phyloP scores from a whole-genome alignment of 2,329 filamentous ascomycete species.

The Falciphora oryzae region DNA sequence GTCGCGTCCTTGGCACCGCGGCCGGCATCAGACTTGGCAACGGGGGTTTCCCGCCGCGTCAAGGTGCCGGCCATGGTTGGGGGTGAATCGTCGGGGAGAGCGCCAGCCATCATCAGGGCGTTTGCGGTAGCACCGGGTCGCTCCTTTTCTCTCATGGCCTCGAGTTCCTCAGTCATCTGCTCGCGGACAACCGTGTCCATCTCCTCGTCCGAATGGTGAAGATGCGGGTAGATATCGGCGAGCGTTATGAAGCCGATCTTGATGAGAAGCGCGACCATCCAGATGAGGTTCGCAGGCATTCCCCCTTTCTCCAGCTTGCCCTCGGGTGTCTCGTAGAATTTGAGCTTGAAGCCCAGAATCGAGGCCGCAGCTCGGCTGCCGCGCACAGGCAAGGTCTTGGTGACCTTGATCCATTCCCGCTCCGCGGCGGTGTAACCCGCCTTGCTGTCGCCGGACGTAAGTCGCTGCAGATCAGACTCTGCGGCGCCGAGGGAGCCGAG shows the following conservation, averaged over 20 bases:
- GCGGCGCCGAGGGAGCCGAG: conserved; percentile 68
- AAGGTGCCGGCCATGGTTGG: conserved; percentile 33
- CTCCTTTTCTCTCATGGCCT: conserved; percentile 67
- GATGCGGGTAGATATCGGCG: conserved; percentile 82
- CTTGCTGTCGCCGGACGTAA: conserved; percentile 37
- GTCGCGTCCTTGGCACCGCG: conserved; percentile 6
- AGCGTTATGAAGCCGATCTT: conserved; percentile 97
- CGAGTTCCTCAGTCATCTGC: conserved; percentile 67
- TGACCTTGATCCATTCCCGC: conserved; percentile 71
- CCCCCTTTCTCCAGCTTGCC: conserved; percentile 52
- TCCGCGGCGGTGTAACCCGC: conserved; percentile 53
- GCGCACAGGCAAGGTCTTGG: conserved; percentile 72
- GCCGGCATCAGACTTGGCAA: conserved; percentile 41
- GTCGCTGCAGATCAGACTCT: conserved; percentile 46
- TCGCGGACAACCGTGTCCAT: conserved; percentile 55
- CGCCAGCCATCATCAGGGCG: conserved; percentile 80
- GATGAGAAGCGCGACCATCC: conserved; percentile 84
- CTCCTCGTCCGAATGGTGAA: conserved; percentile 76
- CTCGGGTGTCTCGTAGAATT: conserved; percentile 72
- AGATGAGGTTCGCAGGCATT: conserved; percentile 87
- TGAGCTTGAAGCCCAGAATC: conserved; percentile 91
- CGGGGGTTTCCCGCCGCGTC: conserved; percentile 43
- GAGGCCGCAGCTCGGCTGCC: conserved; percentile 93
- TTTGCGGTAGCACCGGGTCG: conserved; percentile 71
- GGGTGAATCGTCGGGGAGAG: conserved; percentile 74